Percentiles rank a stretch among this genome's conserved stretches.
phyloP scores from a whole-genome alignment of 768 basidiomycete genomes.

The Flagelloscypha sp. region DNA sequence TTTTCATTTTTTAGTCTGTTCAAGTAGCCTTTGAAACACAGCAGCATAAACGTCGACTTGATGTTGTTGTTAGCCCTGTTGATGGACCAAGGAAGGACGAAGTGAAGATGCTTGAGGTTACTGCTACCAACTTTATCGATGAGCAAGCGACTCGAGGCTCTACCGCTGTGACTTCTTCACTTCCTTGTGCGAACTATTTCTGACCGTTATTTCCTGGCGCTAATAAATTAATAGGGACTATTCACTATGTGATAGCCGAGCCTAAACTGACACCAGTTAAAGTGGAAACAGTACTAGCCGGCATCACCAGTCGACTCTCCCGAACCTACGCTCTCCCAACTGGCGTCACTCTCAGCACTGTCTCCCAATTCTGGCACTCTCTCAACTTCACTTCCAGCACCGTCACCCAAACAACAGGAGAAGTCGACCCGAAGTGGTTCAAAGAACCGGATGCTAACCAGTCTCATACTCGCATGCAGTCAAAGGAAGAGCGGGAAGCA shows the following conservation, averaged over 20 bases:
- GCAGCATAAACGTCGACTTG: slow-evolving; percentile 32
- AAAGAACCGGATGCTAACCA: no score
- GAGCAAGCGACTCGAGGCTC: slow-evolving; percentile 25
- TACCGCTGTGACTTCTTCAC: slow-evolving; percentile 29
- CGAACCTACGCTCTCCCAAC: slow-evolving; percentile 41
- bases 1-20: slow-evolving; percentile 34
- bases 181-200: neutral
- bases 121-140: slow-evolving; percentile 36
- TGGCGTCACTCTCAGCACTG: slow-evolving; percentile 33
- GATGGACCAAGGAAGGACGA: slow-evolving; percentile 32
- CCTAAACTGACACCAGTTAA: no score
- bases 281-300: no score
- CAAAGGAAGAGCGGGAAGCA: no score
- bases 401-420: slow-evolving; percentile 1
- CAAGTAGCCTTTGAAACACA: slow-evolving; percentile 54
- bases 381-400: slow-evolving; percentile 31
- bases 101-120: slow-evolving; percentile 39
- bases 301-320: slow-evolving; percentile 42
- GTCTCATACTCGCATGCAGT: no score
- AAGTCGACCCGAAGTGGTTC: neutral
- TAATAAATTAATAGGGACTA: slow-evolving; percentile 38
- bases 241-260: slow-evolving; percentile 48
- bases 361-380: slow-evolving; percentile 36
- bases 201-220: slow-evolving; percentile 3
- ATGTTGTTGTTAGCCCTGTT: slow-evolving; percentile 60